Base-by-base conservation (phyloP, 257 asterid genomes). In the Primulina eburnea region DNA sequence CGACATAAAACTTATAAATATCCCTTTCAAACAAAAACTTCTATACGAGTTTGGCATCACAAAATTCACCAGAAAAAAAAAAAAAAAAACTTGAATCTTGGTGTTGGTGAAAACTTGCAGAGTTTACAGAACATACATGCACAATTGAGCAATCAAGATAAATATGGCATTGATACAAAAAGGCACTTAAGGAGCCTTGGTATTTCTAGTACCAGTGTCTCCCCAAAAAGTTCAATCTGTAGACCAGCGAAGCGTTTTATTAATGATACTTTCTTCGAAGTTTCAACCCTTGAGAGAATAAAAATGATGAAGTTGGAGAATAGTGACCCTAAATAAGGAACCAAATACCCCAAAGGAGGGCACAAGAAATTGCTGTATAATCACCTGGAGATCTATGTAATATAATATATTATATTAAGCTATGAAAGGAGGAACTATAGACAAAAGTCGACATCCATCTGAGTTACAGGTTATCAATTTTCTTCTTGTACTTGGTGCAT, bases 401-500 rank as follows among this genome's bases (percentile, higher is more conserved):
- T 62, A 16, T 18, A 28, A 12, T 68, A 62, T 29, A 28, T 28
- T 64, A 53, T 34, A 78, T 63, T 59, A 65, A 67, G 65, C 62
- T 52, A 47, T 70, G 16, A 62, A 63, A 71, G 74, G 68, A 24
- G 34, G 43, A 64, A 73, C 35, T 8, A 16, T 26, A 62, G 47
- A 63, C 47, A 21, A 65, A 56, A 28, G 62, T 52, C 75, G 63
- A 75, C 67, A 70, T 60, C 63, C 55, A 70, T 67, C 62, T 24
- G 47, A 67, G 60, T 30, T 20, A 73, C 24, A 37, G 59, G 17
- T 24, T 55, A 70, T 67, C 57, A 20, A 62, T 59, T 34, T 40
- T 38, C 63, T 73, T 67, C 79, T 68, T 43, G 71, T 43, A 71
- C 70, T 62, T n/a, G 66, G 78, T 73, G 69, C 72, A 35, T 37